Evolutionary conservation across 1,139 yeast genomes (phyloP).

Genomic region (Taphrina sp.): DNA sequence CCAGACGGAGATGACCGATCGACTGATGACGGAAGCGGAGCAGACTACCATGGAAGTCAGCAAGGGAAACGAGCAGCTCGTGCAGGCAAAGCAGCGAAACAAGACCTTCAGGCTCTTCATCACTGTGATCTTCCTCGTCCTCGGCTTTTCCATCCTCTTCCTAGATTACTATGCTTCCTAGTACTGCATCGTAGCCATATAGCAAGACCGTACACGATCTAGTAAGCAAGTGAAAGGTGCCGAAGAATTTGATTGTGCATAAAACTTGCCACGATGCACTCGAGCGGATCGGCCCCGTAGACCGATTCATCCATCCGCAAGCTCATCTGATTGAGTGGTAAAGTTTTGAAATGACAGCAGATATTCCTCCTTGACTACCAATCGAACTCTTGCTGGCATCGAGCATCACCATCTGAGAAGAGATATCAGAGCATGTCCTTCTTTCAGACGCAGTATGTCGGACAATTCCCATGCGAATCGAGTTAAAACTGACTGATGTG

Average conservation of each 20-base stretch:
- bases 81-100: constrained; percentile 67
- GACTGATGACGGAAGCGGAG: constrained; percentile 67
- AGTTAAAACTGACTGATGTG: constrained; percentile 40
- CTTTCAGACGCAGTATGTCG: constrained; percentile 2
- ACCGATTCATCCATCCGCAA: too few species aligned
- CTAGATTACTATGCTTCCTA: constrained; percentile 33
- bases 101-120: constrained; percentile 22
- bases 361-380: too few species aligned
- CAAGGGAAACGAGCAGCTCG: constrained; percentile 71
- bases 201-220: too few species aligned
- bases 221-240: too few species aligned
- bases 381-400: too few species aligned
- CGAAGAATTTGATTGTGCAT: too few species aligned
- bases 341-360: too few species aligned
- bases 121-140: constrained; percentile 26
- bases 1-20: constrained; percentile 72
- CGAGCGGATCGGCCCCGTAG: too few species aligned
- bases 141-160: constrained; percentile 31
- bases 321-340: too few species aligned
- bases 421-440: constrained; percentile 12
- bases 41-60: constrained; percentile 66
- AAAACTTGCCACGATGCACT: too few species aligned
- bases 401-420: too few species aligned
- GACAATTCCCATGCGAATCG: neutral
- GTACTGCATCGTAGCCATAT: too few species aligned